These are phyloP conservation scores for Athelia psychrophila DNA, from an alignment of 1,284 basidiomycete genomes.

Conservation along the genomic window DNA sequence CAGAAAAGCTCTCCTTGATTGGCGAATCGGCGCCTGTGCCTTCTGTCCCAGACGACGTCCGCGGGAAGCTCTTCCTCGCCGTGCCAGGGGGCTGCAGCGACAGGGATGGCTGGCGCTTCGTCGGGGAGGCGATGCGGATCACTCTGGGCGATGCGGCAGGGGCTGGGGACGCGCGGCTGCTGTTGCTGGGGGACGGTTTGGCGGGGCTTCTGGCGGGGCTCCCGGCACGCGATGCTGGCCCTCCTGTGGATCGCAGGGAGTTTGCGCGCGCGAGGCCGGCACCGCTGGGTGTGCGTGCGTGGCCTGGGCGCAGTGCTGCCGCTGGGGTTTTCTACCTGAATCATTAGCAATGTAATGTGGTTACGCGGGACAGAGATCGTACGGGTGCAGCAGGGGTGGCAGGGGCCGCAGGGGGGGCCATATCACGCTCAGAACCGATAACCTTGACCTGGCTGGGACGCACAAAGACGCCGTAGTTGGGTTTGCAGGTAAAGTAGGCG, in stretches of 20 bases:
- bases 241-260: slow-evolving; percentile 30
- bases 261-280: slow-evolving; percentile 30
- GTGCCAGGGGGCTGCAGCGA: too few species aligned
- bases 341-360: background rate
- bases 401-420: too few species aligned
- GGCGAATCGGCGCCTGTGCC: background rate
- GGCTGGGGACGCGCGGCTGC: slow-evolving; percentile 5
- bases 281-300: slow-evolving; percentile 38
- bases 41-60: background rate
- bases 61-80: too few species aligned
- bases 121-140: slow-evolving; percentile 18
- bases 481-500: slow-evolving; percentile 82
- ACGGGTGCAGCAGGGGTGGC: background rate
- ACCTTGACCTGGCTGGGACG: slow-evolving; percentile 84
- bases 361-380: background rate
- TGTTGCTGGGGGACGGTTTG: slow-evolving; percentile 21
- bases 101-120: slow-evolving; percentile 19
- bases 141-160: slow-evolving; percentile 8
- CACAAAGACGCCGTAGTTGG: slow-evolving; percentile 87
- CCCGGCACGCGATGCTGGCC: slow-evolving; percentile 37
- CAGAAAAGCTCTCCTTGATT: background rate
- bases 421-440: slow-evolving; percentile 41
- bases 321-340: background rate
- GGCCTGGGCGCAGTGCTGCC: slow-evolving; percentile 19
- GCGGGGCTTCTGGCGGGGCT: slow-evolving; percentile 42